These are phyloP conservation scores for Arabis hirsuta DNA, from an alignment of 345 rosid genomes.

Conservation along the genomic window DNA sequence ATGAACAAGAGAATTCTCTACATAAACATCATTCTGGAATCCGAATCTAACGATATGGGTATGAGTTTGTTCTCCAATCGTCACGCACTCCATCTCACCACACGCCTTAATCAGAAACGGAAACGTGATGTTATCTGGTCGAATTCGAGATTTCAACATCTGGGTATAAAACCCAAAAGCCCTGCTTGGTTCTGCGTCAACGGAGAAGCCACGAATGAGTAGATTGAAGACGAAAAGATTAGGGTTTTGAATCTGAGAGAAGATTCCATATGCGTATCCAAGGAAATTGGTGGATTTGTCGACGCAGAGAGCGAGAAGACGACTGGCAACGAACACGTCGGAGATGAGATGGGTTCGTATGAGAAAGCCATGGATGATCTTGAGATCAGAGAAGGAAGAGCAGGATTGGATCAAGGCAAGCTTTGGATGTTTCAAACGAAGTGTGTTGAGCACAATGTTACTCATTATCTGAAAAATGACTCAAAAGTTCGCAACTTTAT, in stretches of 20 bases:
- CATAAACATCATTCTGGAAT: constrained; percentile 56
- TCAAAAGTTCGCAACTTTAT: neutral
- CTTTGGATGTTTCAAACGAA: constrained; percentile 60
- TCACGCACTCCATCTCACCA: constrained; percentile 46
- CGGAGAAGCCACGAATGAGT: constrained; percentile 61
- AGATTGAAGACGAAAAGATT: constrained; percentile 64
- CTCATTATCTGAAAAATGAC: constrained; percentile 38
- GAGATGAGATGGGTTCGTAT: constrained; percentile 58
- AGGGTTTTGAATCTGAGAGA: constrained; percentile 57
- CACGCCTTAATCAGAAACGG: constrained; percentile 67
- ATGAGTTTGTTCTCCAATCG: constrained; percentile 64
- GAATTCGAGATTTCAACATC: constrained; percentile 43
- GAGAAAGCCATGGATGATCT: constrained; percentile 74
- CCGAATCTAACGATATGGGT: constrained; percentile 58
- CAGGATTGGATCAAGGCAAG: constrained; percentile 61
- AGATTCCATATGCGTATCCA: constrained; percentile 53
- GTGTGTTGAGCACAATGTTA: constrained; percentile 48
- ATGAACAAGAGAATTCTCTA: constrained; percentile 66
- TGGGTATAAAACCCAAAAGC: constrained; percentile 55
- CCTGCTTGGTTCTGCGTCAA: constrained; percentile 45
- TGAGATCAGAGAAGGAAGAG: constrained; percentile 52
- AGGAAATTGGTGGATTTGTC: constrained; percentile 38
- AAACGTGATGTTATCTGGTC: constrained; percentile 73
- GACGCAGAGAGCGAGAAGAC: constrained; percentile 55
- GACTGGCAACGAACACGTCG: constrained; percentile 64